Conservation (phyloP, 139 green algal genomes). For the Closterium sp. region DNA sequence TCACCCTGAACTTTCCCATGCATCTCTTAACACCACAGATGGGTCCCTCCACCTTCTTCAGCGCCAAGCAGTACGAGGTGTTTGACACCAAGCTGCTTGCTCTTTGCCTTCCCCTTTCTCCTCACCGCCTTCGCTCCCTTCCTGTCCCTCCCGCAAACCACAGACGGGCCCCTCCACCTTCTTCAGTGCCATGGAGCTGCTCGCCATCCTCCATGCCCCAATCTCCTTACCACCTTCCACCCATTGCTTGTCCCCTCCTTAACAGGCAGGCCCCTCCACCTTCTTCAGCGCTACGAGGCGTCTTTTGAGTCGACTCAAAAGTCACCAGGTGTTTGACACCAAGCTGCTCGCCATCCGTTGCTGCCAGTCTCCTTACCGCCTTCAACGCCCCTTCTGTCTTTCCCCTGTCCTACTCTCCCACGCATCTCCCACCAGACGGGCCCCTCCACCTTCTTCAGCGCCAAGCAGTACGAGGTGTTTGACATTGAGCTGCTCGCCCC, state of each 20-base stretch:
- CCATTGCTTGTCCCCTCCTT: no score
- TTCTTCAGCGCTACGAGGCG: no score
- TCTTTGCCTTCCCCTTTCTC: conserved; percentile 60
- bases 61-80: conserved; percentile 94
- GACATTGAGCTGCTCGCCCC: not conserved
- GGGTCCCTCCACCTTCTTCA: conserved; percentile 97
- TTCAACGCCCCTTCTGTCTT: not conserved
- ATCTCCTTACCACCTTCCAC: no score
- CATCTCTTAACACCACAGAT: not conserved
- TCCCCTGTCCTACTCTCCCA: not conserved
- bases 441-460: conserved; percentile 95
- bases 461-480: conserved; percentile 87
- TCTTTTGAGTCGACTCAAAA: no score
- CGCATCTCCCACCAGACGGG: conserved; percentile 54
- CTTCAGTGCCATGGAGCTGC: no score
- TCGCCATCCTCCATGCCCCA: no score
- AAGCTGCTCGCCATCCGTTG: not conserved
- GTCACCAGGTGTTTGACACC: no score
- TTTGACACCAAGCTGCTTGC: conserved; percentile 71
- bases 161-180: no score
- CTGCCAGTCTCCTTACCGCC: not conserved
- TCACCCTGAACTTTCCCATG: conserved; percentile 70
- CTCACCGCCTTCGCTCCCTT: not conserved
- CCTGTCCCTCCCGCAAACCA: no score
- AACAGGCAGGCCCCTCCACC: no score